Evolutionary conservation across 2,329 filamentous ascomycete genomes (phyloP), one percentile per base, ranked within the genome.

Genomic region (Colletotrichum tropicicola): DNA sequence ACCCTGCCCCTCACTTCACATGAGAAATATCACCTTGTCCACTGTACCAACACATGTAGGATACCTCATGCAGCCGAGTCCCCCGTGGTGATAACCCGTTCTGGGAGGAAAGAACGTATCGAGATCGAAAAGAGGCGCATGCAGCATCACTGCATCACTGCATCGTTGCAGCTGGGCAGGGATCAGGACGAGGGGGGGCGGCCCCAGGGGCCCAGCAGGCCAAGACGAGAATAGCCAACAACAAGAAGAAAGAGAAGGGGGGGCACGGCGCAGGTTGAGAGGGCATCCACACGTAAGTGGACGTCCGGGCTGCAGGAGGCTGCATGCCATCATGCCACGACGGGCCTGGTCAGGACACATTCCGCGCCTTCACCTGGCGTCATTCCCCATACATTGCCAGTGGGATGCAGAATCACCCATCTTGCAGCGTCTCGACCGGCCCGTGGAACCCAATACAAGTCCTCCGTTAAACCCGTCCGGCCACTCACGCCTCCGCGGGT

Each of bases 371-470:
- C 37, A 6, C 37, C 17, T 19, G 37, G 5, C n/a, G n/a, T 9
- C n/a, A n/a, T n/a, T 17, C 17, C 37, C 17, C 37, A 41, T 7
- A 41, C 15, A 13, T 19, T 13, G 15, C 8, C 37, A 19, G 8
- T 15, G 37, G 37, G 32, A 35, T 35, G 32, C 32, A n/a, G 32
- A 35, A 15, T 15, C 3, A 13, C 32, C 32, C 9, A 35, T 35
- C 32, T 13, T 35, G 32, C 32, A 35, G 32, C 32, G 21, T 30
- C 23, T 54, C 35, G 51, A 43, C 23, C 35, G 51, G 51, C 15
- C 51, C 25, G 37, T 43, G 35, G 51, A n/a, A 54, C 51, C 51
- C 28, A 49, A 13, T n/a, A n/a, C n/a, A n/a, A n/a, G n/a, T n/a
- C n/a, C n/a, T n/a, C n/a, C n/a, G n/a, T n/a, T n/a, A 35, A 8